Base-by-base conservation (phyloP, 2,329 filamentous ascomycete species). In the Fusarium heterosporum region DNA sequence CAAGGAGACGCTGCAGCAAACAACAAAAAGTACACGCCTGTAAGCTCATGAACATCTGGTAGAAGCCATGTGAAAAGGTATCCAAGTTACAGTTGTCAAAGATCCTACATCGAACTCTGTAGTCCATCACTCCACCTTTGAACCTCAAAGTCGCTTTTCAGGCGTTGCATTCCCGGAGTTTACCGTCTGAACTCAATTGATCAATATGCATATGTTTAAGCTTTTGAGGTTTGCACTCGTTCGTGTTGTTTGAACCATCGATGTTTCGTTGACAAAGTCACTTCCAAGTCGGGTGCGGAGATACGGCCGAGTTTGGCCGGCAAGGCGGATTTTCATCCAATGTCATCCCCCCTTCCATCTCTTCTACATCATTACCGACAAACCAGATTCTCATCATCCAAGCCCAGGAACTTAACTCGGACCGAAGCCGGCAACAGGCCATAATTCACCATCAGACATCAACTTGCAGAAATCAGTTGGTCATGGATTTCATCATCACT, bases 381-480 rank as follows among this genome's bases (percentile, higher is more conserved):
- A 25, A 55, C 43, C 42, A 22, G 36, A 5, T 6, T 26, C 16
- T 32, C 12, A 22, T 12, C 29, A 4, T 26, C 5, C 16, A 22
- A n/a, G 16, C 12, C 16, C 11, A 19, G 8, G 8, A 12, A 39
- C 22, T 16, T 25, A 8, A 13, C 17, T 6, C 17, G 54, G 64
- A 13, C 64, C 64, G 64, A 67, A 34, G 41, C 46, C 17, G 19
- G 40, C 22, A n/a, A 43, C 19, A 12, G 19, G 22, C 8, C 4
- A 12, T 22, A 8, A 6, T 25, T 32, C n/a, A 34, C 36, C 36
- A 29, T 36, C 16, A 12, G 14, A 16, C 17, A 12, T 32, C 8
- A 30, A 26, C n/a, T 16, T 36, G 28, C 41, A 8, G 22, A 12
- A 17, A 17, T 14, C n/a, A 49, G 25, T 25, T 30, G 10, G 36